phyloP scores from a whole-genome alignment of 1,139 yeast genomes.

The Chernovozyma aurita region DNA sequence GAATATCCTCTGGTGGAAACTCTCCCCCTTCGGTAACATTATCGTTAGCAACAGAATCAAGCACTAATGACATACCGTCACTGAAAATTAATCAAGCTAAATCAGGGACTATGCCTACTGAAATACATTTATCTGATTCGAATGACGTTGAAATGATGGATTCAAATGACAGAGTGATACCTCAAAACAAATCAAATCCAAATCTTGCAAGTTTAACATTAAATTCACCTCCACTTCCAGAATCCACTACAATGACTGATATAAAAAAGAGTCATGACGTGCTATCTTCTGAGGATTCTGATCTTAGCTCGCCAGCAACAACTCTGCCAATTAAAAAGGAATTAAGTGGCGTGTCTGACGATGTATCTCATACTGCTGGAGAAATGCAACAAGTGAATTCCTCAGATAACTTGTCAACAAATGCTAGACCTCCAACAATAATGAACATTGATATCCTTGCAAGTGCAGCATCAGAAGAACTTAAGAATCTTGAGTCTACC shows the following conservation, averaged over 20 bases:
- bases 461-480: conserved; percentile 77
- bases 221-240: not conserved
- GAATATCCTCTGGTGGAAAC: not conserved
- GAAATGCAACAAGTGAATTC: not conserved
- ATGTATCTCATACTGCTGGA: too few relatives aligned
- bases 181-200: not conserved
- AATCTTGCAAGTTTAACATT: not conserved
- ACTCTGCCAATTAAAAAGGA: conserved; percentile 1
- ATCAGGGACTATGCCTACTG: too few relatives aligned
- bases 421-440: conserved; percentile 17
- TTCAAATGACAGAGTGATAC: not conserved
- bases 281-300: conserved; percentile 1
- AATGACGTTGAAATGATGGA: not conserved
- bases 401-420: not conserved
- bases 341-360: not conserved
- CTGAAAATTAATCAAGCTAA: not conserved
- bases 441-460: conserved; percentile 75
- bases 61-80: not conserved
- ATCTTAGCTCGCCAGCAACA: conserved; percentile 1
- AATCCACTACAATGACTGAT: too few relatives aligned
- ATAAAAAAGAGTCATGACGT: not conserved
- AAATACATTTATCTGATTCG: not conserved
- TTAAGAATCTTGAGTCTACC: conserved; percentile 47
- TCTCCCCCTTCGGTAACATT: conserved; percentile 1
- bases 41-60: not conserved